Percentiles rank a stretch among this genome's conserved stretches.
These are phyloP conservation scores for Filobasidium uniguttulatum DNA, from an alignment of 1,284 basidiomycete species.

Conservation along the genomic window DNA sequence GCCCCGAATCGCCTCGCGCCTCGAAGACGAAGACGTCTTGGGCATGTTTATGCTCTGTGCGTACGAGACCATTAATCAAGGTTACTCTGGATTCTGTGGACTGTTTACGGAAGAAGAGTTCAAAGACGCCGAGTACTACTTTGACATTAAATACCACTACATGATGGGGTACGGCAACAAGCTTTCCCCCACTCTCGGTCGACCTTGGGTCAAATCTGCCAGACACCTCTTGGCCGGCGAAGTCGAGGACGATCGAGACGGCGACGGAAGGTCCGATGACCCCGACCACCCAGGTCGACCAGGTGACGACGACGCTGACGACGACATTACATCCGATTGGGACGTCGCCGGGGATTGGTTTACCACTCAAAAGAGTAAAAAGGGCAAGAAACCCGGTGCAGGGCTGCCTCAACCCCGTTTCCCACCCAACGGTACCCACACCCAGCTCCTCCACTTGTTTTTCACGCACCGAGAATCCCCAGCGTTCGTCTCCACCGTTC, in stretches of 20 bases:
- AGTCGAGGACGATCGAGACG: slow-evolving; percentile 19
- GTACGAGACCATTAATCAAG: slow-evolving; percentile 36
- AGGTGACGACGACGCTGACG: background rate
- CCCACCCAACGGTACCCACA: slow-evolving; percentile 33
- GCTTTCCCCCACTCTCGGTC: slow-evolving; percentile 35
- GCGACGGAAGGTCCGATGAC: slow-evolving; percentile 3
- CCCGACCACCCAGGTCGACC: background rate
- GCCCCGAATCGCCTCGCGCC: slow-evolving; percentile 21
- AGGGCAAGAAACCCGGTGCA: slow-evolving; percentile 12
- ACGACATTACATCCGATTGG: slow-evolving; percentile 5
- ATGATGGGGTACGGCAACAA: slow-evolving; percentile 36
- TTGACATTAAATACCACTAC: slow-evolving; percentile 33
- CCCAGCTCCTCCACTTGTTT: slow-evolving; percentile 33
- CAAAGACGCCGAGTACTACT: slow-evolving; percentile 35
- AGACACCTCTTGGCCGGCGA: slow-evolving; percentile 32
- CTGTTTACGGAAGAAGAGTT: slow-evolving; percentile 35
- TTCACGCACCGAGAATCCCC: slow-evolving; percentile 41
- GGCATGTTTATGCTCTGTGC: slow-evolving; percentile 36
- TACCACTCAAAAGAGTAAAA: slow-evolving; percentile 11
- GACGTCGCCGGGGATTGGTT: slow-evolving; percentile 5
- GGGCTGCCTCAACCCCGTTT: slow-evolving; percentile 25
- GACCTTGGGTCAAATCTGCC: slow-evolving; percentile 37
- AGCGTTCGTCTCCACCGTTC: slow-evolving; percentile 36
- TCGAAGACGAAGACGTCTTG: slow-evolving; percentile 34
- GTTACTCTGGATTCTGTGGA: slow-evolving; percentile 30